A percentile compares a stretch with the other conserved stretches of the same genome.
phyloP scores from a whole-genome alignment of 768 basidiomycete genomes.

The Trametes gibbosa region DNA sequence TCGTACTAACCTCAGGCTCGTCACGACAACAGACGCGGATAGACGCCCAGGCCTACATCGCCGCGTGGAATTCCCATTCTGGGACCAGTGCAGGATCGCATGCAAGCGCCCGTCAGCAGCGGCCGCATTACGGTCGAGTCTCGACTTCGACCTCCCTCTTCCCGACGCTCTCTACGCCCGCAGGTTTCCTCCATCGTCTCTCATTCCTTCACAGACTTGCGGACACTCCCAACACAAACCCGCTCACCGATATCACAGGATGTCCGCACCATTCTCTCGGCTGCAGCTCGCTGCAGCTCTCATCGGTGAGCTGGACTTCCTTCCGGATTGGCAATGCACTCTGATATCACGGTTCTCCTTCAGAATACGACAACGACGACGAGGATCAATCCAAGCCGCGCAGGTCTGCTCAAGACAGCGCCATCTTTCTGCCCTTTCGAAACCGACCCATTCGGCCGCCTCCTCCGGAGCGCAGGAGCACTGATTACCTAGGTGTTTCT shows the following conservation, averaged over 20 bases:
- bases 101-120: neutral
- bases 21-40: too few species aligned
- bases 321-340: neutral
- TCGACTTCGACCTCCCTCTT: conserved; percentile 1
- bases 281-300: conserved; percentile 85
- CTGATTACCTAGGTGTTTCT: conserved; percentile 65
- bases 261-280: conserved; percentile 62
- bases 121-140: conserved; percentile 2
- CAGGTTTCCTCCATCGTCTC: neutral
- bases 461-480: conserved; percentile 45
- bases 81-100: conserved; percentile 7
- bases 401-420: conserved; percentile 76
- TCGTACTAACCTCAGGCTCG: too few species aligned
- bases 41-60: neutral
- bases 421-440: conserved; percentile 78
- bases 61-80: conserved; percentile 10
- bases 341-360: neutral
- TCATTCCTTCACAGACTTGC: neutral
- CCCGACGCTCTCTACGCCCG: conserved; percentile 1
- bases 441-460: conserved; percentile 47
- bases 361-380: conserved; percentile 90
- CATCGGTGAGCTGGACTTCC: conserved; percentile 49
- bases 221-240: too few species aligned
- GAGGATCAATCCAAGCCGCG: conserved; percentile 58
- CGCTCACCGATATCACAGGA: neutral